Evolutionary conservation across 768 basidiomycete genomes (phyloP).

Genomic region (Pisolithus albus): DNA sequence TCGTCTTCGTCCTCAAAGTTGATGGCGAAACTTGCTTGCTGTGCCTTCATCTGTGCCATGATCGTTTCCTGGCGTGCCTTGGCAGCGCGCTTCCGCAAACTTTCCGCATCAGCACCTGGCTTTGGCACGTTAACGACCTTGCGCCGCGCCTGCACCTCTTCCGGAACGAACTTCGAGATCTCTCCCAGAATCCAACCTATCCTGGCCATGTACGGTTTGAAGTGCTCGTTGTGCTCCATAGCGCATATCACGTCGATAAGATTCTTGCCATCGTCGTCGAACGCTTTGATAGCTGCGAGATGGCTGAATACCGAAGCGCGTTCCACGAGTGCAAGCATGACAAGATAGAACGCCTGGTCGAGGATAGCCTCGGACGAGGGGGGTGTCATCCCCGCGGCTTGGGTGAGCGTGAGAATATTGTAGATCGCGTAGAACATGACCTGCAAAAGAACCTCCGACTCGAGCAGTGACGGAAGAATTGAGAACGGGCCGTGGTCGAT

Average conservation of each 20-base stretch:
- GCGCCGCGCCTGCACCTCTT: constrained; percentile 48
- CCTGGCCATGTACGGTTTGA: constrained; percentile 63
- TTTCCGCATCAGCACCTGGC: constrained; percentile 45
- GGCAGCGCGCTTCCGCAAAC: constrained; percentile 75
- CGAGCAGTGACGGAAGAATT: constrained; percentile 54
- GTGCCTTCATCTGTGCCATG: constrained; percentile 92
- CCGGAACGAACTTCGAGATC: constrained; percentile 49
- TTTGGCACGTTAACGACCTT: constrained; percentile 33
- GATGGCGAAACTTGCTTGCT: constrained; percentile 80
- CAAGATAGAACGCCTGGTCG: constrained; percentile 80
- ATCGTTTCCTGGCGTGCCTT: constrained; percentile 90
- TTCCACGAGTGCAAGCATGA: constrained; percentile 81
- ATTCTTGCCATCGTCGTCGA: constrained; percentile 53
- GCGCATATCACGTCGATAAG: constrained; percentile 67
- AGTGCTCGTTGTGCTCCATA: constrained; percentile 73
- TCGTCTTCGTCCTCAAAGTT: constrained; percentile 76
- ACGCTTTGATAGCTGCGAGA: constrained; percentile 47
- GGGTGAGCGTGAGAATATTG: constrained; percentile 65
- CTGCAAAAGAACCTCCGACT: constrained; percentile 67
- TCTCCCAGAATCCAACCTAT: constrained; percentile 68
- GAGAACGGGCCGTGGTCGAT: constrained; percentile 67
- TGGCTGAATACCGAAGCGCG: constrained; percentile 54
- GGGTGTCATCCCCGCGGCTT: constrained; percentile 51
- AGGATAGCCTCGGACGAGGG: constrained; percentile 84
- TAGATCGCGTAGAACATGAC: constrained; percentile 77